Evolutionary conservation across 208 protist species (phyloP).

Genomic region (Trypanosoma congolense): DNA sequence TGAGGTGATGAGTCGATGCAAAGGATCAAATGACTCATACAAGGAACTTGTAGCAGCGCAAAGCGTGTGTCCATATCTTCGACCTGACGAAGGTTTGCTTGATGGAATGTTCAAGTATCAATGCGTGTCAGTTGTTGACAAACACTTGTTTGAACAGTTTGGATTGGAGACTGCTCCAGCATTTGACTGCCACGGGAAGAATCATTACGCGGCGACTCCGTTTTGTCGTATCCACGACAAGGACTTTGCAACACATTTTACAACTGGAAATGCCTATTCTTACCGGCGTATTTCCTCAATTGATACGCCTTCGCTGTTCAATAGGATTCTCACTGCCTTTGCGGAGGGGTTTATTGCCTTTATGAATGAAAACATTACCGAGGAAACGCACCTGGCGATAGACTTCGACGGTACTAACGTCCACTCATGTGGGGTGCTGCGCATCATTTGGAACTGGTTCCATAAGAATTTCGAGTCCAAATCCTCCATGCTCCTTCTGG

Average conservation of each 20-base stretch:
- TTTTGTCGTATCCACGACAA: conserved; percentile 61
- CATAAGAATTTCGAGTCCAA: conserved; percentile 15
- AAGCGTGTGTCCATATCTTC: conserved; percentile 15
- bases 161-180: neutral
- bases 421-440: conserved; percentile 25
- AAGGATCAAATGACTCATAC: neutral
- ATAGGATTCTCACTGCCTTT: conserved; percentile 46
- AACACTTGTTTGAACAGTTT: neutral
- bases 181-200: conserved; percentile 7
- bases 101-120: conserved; percentile 6
- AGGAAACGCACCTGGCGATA: conserved; percentile 42
- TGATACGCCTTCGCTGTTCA: conserved; percentile 33
- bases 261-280: conserved; percentile 42
- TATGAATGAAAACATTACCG: conserved; percentile 58
- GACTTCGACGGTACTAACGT: conserved; percentile 53
- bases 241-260: conserved; percentile 54
- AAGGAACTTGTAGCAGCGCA: neutral
- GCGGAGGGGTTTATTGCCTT: conserved; percentile 28
- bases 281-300: conserved; percentile 44
- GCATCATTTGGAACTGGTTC: conserved; percentile 48
- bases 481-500: conserved; percentile 33
- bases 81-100: neutral
- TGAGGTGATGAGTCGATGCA: neutral
- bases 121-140: conserved; percentile 10
- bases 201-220: conserved; percentile 31